Base-by-base conservation (phyloP, 202 grass and related monocot species). In the Schoenoplectus tabernaemontani region DNA sequence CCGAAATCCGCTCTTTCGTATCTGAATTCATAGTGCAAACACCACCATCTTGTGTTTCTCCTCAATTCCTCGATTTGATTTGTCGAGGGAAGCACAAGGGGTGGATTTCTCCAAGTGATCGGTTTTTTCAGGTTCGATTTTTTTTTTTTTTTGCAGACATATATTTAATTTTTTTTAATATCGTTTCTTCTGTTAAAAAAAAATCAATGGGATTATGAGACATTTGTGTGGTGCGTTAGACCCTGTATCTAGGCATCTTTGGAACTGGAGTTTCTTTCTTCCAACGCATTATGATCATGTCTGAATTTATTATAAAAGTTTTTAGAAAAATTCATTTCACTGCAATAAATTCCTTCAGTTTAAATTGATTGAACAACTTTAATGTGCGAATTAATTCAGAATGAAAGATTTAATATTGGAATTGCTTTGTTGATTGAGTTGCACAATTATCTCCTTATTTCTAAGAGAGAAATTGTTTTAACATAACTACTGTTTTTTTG, bases 41-140 rank as follows among this genome's bases (percentile, higher is more conserved):
- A 11, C 76, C 58, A 30, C 76, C 76, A 44, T 78, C 76, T 78
- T 78, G 76, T 78, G 76, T 78, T 78, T 78, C 54, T 78, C 76
- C 76, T 78, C 76, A 78, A 60, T 78, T 78, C 58, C 58, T 61
- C 39, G 54, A 60, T 78, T 41, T 46, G 36, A 59, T 60, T 62
- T 17, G 19, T 78, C 20, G 76, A 62, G 76, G 75, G 37, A 61
- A 78, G 56, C 76, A 59, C 76, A 61, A 78, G 76, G 76, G 76
- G 76, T 78, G 76, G 36, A 5, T 62, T 59, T 44, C 57, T 39
- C 76, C 57, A 59, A 44, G 56, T 43, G 36, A 78, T 78, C 39
- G 57, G 38, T 15, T n/a, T 75, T 78, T 78, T 42, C 37, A 78
- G 76, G 76, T 78, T 44, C 9, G 62, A 78, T 78, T 61, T 15